A percentile compares a stretch with the other conserved stretches of the same genome.
phyloP scores from a whole-genome alignment of 2,329 filamentous ascomycete species.

The Phoma sp. region DNA sequence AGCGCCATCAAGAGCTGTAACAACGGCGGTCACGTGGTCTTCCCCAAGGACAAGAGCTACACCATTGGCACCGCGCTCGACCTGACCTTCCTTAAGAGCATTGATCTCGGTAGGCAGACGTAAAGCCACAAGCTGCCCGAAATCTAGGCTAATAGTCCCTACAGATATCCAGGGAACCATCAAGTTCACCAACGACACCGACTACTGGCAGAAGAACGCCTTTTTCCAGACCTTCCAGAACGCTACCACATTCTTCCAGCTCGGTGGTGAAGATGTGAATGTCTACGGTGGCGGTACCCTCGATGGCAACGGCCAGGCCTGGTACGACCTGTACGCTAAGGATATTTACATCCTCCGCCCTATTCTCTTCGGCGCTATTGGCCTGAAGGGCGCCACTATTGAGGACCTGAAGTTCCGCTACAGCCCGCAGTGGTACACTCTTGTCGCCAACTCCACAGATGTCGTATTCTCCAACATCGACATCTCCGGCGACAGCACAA shows the following conservation, averaged over 20 bases:
- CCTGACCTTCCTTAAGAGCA: constrained; percentile 66
- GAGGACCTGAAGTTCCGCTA: constrained; percentile 67
- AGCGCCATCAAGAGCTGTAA: constrained; percentile 66
- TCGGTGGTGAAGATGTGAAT: constrained; percentile 70
- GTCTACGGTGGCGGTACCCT: constrained; percentile 70
- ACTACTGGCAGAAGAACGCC: constrained; percentile 70
- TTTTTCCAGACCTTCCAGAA: constrained; percentile 73
- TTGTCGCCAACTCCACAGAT: constrained; percentile 70
- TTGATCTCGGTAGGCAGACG: constrained; percentile 62
- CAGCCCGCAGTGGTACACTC: constrained; percentile 67
- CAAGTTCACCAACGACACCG: constrained; percentile 69
- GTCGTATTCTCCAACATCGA: constrained; percentile 69
- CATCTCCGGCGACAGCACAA: constrained; percentile 63
- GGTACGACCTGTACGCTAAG: constrained; percentile 68
- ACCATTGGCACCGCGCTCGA: constrained; percentile 69
- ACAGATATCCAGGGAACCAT: constrained; percentile 65
- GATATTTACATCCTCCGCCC: constrained; percentile 65
- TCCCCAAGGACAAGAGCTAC: constrained; percentile 63
- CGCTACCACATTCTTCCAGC: constrained; percentile 69
- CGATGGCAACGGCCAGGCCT: constrained; percentile 69
- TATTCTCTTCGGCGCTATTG: constrained; percentile 64
- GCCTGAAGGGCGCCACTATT: constrained; percentile 64
- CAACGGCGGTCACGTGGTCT: constrained; percentile 66
- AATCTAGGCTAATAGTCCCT: constrained; percentile 2
- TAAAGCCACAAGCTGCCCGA: not conserved